Evolutionary conservation across 179 eudicot species (phyloP).

Genomic region (Silene noctiflora): DNA sequence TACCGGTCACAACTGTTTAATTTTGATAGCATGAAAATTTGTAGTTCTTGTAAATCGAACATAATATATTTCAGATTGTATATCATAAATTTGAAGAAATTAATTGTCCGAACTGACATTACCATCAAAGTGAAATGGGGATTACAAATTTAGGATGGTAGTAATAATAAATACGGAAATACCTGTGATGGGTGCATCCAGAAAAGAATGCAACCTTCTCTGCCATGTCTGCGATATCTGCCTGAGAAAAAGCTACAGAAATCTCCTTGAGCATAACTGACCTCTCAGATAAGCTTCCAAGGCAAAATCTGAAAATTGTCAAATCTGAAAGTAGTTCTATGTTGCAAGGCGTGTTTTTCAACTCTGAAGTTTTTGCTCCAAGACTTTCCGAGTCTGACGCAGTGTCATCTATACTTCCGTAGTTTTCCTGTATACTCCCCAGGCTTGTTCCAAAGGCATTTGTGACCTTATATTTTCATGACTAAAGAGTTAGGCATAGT

Average conservation of each 20-base stretch:
- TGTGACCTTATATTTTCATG: conserved; percentile 31
- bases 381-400: conserved; percentile 63
- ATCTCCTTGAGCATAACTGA: conserved; percentile 67
- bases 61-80: background rate
- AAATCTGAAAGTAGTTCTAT: conserved; percentile 55
- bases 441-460: conserved; percentile 32
- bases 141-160: background rate
- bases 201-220: conserved; percentile 65
- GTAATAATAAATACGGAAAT: conserved; percentile 37
- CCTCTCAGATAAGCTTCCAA: conserved; percentile 76
- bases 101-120: background rate
- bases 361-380: conserved; percentile 45
- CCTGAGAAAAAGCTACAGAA: conserved; percentile 42
- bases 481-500: conserved; percentile 10
- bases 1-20: too few species aligned
- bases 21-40: background rate
- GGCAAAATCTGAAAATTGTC: conserved; percentile 76
- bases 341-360: conserved; percentile 34
- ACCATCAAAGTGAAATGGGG: background rate
- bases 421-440: conserved; percentile 44
- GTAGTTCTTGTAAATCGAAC: background rate
- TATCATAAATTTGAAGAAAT: background rate
- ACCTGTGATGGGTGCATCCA: conserved; percentile 93
- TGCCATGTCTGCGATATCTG: conserved; percentile 57
- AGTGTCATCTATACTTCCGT: conserved; percentile 41